Conservation (phyloP, 371 early-diverging fungal genomes). For the Chytridiales sp. region DNA sequence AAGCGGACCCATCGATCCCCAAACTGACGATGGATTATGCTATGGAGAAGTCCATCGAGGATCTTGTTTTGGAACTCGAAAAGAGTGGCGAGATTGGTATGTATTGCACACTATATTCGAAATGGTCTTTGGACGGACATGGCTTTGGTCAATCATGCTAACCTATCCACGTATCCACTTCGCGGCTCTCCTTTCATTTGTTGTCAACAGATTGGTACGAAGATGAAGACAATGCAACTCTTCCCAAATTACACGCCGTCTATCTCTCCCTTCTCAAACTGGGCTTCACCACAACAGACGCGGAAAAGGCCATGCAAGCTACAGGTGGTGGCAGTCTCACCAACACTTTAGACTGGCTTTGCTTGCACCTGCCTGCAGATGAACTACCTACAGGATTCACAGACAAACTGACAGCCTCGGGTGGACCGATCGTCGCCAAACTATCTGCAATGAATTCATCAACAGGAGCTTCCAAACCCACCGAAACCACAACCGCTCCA, state of each 20-base stretch:
- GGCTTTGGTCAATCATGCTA: neutral
- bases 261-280: slow-evolving; percentile 25
- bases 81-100: neutral
- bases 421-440: neutral
- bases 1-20: slow-evolving; percentile 17
- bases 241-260: slow-evolving; percentile 4
- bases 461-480: neutral
- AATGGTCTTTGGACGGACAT: neutral
- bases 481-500: neutral
- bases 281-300: slow-evolving; percentile 19
- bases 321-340: slow-evolving; percentile 7
- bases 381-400: slow-evolving; percentile 29
- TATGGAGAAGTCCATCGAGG: slow-evolving; percentile 1
- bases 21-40: slow-evolving; percentile 1
- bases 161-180: neutral
- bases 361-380: slow-evolving; percentile 19
- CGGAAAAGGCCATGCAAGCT: slow-evolving; percentile 25
- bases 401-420: slow-evolving; percentile 26
- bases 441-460: neutral
- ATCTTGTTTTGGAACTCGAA: slow-evolving; percentile 3
- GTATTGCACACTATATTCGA: no score
- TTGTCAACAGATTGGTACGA: slow-evolving; percentile 16
- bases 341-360: slow-evolving; percentile 29
- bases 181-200: neutral
- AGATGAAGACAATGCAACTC: slow-evolving; percentile 3